Conservation (phyloP, 441 rosid species). For the Croton laevigatus region DNA sequence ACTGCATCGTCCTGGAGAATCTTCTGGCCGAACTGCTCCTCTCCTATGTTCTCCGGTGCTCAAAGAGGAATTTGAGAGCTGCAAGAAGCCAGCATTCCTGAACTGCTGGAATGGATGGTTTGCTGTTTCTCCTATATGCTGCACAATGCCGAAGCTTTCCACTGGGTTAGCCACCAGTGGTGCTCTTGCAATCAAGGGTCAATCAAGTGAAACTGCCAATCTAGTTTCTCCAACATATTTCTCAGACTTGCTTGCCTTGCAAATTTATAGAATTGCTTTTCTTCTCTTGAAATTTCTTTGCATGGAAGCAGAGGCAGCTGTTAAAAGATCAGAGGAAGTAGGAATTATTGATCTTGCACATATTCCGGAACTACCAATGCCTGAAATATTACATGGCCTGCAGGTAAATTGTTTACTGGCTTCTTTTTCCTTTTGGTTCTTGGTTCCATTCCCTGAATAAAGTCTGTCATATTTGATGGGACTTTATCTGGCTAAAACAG, state of each 20-base stretch:
- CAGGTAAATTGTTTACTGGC: slow-evolving; percentile 47
- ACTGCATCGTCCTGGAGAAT: slow-evolving; percentile 63
- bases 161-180: slow-evolving; percentile 36
- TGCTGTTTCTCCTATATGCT: slow-evolving; percentile 66
- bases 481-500: background rate
- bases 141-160: slow-evolving; percentile 44
- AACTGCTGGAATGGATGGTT: slow-evolving; percentile 87
- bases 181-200: slow-evolving; percentile 53
- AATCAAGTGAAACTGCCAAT: slow-evolving; percentile 38
- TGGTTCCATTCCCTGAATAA: background rate
- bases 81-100: slow-evolving; percentile 56
- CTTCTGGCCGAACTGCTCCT: slow-evolving; percentile 43
- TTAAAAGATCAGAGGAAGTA: slow-evolving; percentile 83
- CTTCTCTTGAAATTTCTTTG: slow-evolving; percentile 79
- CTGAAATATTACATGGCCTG: slow-evolving; percentile 89
- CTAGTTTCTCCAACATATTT: slow-evolving; percentile 53
- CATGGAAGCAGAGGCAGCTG: slow-evolving; percentile 79
- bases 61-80: slow-evolving; percentile 68
- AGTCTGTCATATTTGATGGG: background rate
- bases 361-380: slow-evolving; percentile 98
- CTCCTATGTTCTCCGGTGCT: slow-evolving; percentile 60
- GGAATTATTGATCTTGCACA: slow-evolving; percentile 86
- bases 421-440: no score
- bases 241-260: slow-evolving; percentile 82
- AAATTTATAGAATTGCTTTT: slow-evolving; percentile 71